These are phyloP conservation scores for Lepraria neglecta DNA, from an alignment of 495 filamentous ascomycete genomes.

Conservation along the genomic window DNA sequence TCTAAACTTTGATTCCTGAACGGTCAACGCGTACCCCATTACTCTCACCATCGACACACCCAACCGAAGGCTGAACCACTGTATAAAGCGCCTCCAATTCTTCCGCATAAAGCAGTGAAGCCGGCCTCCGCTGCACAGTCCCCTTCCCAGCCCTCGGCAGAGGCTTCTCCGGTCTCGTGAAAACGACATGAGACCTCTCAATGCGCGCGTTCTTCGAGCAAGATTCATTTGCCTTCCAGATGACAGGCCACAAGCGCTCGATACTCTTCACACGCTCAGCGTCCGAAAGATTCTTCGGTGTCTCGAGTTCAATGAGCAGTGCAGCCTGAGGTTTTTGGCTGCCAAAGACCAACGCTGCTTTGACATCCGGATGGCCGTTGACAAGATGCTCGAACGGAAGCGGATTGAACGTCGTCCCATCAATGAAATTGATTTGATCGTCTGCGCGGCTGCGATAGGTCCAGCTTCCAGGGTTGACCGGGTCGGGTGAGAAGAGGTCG, in stretches of 20 bases:
- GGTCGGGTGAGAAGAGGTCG: constrained; percentile 46
- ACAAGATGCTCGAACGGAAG: constrained; percentile 36
- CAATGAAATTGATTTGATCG: constrained; percentile 39
- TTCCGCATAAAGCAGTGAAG: constrained; percentile 26
- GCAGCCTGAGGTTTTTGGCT: constrained; percentile 33
- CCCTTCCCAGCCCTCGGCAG: constrained; percentile 42
- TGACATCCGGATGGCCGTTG: constrained; percentile 26
- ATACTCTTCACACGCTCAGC: constrained; percentile 24
- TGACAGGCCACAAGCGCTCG: constrained; percentile 40
- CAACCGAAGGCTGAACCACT: too few relatives aligned
- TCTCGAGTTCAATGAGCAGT: constrained; percentile 34
- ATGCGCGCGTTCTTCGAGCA: constrained; percentile 41
- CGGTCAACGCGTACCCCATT: too few relatives aligned
- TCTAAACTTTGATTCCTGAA: too few relatives aligned
- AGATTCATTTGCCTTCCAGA: constrained; percentile 43
- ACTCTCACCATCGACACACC: too few relatives aligned
- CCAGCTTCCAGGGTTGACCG: constrained; percentile 32
- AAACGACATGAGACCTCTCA: constrained; percentile 36
- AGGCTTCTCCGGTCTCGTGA: constrained; percentile 34
- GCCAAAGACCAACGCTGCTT: constrained; percentile 35
- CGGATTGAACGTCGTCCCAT: constrained; percentile 42
- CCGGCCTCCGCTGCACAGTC: constrained; percentile 37
- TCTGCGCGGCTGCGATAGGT: constrained; percentile 32
- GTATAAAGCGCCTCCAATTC: constrained; percentile 31
- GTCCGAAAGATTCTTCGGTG: background rate